Percentiles rank a stretch among this genome's conserved stretches.
Evolutionary conservation across 73 alveolate species (phyloP).

Genomic region (Symbiodinium natans): DNA sequence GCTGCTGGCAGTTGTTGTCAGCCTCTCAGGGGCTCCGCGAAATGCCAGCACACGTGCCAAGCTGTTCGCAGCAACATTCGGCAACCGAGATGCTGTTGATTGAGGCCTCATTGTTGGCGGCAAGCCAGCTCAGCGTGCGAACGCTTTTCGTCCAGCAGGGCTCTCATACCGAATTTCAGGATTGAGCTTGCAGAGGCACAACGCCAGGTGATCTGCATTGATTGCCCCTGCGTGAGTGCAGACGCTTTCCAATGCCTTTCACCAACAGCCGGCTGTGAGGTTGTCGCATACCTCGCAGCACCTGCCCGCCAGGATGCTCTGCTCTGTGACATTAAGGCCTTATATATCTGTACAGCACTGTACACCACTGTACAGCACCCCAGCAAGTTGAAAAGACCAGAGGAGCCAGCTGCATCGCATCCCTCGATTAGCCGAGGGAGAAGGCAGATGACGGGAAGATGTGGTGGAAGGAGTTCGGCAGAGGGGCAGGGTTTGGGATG

Average conservation of each 20-base stretch:
- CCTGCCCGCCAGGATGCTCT: neutral
- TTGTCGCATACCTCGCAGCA: neutral
- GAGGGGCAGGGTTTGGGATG: too few relatives aligned
- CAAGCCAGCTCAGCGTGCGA: neutral
- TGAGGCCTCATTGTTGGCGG: neutral
- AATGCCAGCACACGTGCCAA: neutral
- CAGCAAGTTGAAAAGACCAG: too few relatives aligned
- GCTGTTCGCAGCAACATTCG: neutral
- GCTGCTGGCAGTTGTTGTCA: neutral
- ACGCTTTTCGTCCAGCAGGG: neutral
- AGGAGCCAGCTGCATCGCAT: neutral
- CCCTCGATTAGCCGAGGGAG: conserved; percentile 18
- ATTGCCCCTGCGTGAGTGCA: too few relatives aligned
- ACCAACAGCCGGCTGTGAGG: neutral
- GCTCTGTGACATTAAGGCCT: neutral
- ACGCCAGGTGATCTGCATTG: too few relatives aligned
- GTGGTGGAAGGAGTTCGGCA: too few relatives aligned
- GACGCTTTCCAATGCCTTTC: too few relatives aligned
- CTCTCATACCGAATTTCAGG: neutral
- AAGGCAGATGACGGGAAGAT: neutral
- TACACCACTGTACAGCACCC: too few relatives aligned
- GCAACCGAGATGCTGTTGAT: neutral
- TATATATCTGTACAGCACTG: too few relatives aligned
- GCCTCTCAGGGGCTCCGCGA: neutral
- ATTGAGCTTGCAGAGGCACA: neutral